Base-by-base conservation (phyloP, 2,329 filamentous ascomycete genomes). In the Cladosporium sp. region DNA sequence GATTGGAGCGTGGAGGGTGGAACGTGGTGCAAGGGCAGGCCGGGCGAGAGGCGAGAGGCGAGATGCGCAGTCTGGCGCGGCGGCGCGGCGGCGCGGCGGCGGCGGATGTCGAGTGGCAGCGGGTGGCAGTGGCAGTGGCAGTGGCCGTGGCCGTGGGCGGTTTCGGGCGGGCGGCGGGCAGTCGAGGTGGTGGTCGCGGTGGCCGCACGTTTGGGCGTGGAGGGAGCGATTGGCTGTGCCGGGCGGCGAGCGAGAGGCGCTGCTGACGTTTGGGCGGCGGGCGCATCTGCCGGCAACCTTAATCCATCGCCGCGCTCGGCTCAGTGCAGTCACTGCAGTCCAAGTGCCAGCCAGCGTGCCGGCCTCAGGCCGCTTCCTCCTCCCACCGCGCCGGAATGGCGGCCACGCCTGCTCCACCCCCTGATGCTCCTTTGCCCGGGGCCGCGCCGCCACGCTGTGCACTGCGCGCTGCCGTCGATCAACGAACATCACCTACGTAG, bases 201-300 rank as follows among this genome's bases (percentile, higher is more conserved):
- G 38, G 46, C 22, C 14, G 46, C 46, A 49, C 46, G 46, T 49
- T 49, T 6, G 16, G n/a, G n/a, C n/a, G n/a, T 13, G 13, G 35
- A 14, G 28, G 40, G 19, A 31, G 9, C 44, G 44, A 46, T 46
- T 46, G 43, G 43, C 31, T 34, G 32, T 32, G 43, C 6, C 22
- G 22, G 22, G 22, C 22, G 22, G 22, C 22, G 22, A 28, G 22
- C 22, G 22, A 28, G 22, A 28, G 22, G 22, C 22, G 22, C 22
- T 28, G 22, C 22, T 28, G 22, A 28, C 22, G 22, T 28, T 28
- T 28, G 4, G 22, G 22, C 22, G 22, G 22, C 22, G 22, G 22
- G 22, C 4, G 7, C 22, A 28, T 28, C 22, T 18, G 16, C 22
- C 22, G 22, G 7, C 22, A 28, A 14, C 14, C 5, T 19, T 9